Evolutionary conservation across 116 monocot species (phyloP).

Genomic region (Trichopus zeylanicus): DNA sequence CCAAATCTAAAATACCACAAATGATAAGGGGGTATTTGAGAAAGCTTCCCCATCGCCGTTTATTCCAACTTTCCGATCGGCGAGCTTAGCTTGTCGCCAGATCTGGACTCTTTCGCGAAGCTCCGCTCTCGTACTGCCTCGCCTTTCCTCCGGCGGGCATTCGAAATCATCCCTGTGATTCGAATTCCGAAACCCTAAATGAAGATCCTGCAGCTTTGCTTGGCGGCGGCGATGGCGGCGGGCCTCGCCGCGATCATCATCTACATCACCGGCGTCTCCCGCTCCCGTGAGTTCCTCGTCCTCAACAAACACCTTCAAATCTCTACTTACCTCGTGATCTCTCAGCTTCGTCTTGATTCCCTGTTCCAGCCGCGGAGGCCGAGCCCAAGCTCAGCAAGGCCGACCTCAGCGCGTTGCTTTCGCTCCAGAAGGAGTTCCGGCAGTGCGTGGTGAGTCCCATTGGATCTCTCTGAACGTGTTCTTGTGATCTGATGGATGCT

Average conservation of each 20-base stretch:
- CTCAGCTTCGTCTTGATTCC: neutral
- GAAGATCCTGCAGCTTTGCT: conserved; percentile 44
- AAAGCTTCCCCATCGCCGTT: too few relatives aligned
- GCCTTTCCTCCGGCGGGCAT: too few relatives aligned
- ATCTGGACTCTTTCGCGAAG: too few relatives aligned
- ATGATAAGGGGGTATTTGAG: too few relatives aligned
- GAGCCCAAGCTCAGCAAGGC: conserved; percentile 26
- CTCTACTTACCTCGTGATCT: neutral
- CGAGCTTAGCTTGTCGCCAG: too few relatives aligned
- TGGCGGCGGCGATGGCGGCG: conserved; percentile 24
- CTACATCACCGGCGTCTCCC: conserved; percentile 44
- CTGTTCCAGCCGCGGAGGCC: conserved; percentile 10
- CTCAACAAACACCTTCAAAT: too few relatives aligned
- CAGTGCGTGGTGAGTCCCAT: conserved; percentile 75
- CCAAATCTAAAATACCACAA: too few relatives aligned
- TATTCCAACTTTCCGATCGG: too few relatives aligned
- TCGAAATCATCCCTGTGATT: too few relatives aligned
- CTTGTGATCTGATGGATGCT: neutral
- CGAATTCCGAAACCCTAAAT: conserved; percentile 24
- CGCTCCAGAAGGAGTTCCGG: conserved; percentile 44
- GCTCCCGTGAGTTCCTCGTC: conserved; percentile 15
- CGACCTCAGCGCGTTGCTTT: conserved; percentile 39
- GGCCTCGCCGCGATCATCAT: conserved; percentile 49
- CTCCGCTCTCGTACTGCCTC: too few relatives aligned
- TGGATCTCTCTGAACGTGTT: neutral